Conservation (phyloP, 306 rosid genomes). For the Cyamopsis tetragonoloba region DNA sequence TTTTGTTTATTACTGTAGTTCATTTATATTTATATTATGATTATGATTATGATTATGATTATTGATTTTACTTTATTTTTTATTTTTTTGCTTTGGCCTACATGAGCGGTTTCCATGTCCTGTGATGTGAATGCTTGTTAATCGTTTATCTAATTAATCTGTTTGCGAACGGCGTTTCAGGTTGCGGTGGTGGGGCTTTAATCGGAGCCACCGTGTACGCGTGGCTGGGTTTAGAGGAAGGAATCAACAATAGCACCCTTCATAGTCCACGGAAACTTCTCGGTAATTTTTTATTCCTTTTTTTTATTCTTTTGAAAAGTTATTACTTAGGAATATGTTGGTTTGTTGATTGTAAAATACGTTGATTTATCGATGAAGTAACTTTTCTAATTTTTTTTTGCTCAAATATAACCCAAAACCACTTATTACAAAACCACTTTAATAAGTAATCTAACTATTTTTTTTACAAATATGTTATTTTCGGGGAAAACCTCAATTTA, state of each 20-base stretch:
- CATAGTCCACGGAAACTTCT: constrained; percentile 52
- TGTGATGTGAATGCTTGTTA: neutral
- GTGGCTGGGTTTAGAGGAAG: constrained; percentile 5
- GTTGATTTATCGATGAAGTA: too few species aligned
- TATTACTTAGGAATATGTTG: too few species aligned
- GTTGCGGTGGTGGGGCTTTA: neutral
- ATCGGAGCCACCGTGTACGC: neutral
- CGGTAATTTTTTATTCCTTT: neutral
- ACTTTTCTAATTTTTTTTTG: too few species aligned
- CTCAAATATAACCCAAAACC: too few species aligned
- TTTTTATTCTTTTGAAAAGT: too few species aligned
- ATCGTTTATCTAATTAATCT: neutral
- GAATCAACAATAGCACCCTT: neutral
- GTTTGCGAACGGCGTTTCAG: constrained; percentile 31
- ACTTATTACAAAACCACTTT: too few species aligned
- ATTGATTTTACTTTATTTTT: neutral
- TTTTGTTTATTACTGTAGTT: too few species aligned
- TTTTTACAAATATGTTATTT: too few species aligned
- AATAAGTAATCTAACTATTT: too few species aligned
- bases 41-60: neutral
- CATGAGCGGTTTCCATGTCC: neutral
- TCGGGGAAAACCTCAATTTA: too few species aligned
- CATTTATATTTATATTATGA: too few species aligned
- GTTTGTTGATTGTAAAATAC: too few species aligned
- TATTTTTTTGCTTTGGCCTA: constrained; percentile 11